These are phyloP conservation scores for Suhomyces xylopsoci DNA, from an alignment of 805 yeast genomes.

Conservation along the genomic window DNA sequence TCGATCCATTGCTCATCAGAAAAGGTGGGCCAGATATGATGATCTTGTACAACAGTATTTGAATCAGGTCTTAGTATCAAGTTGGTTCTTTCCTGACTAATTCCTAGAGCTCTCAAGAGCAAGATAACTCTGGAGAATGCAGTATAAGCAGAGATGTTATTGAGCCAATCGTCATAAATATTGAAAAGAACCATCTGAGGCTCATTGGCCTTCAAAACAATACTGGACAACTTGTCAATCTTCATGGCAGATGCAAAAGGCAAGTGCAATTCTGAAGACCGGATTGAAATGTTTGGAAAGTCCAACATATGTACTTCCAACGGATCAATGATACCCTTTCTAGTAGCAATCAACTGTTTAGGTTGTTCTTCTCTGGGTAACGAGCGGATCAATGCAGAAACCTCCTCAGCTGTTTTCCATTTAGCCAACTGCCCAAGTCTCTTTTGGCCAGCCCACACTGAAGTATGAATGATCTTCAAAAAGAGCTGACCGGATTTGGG, in stretches of 20 bases:
- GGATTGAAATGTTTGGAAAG: slow-evolving; percentile 85
- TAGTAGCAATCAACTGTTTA: slow-evolving; percentile 81
- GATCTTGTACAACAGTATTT: slow-evolving; percentile 62
- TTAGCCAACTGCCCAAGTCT: slow-evolving; percentile 89
- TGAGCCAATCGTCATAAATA: slow-evolving; percentile 92
- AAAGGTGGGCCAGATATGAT: slow-evolving; percentile 93
- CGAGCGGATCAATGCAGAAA: slow-evolving; percentile 84
- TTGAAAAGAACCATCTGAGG: slow-evolving; percentile 91
- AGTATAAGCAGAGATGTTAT: slow-evolving; percentile 78
- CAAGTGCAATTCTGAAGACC: slow-evolving; percentile 83
- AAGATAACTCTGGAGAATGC: slow-evolving; percentile 88
- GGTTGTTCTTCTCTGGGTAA: slow-evolving; percentile 94
- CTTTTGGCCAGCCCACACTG: slow-evolving; percentile 97
- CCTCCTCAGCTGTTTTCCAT: slow-evolving; percentile 99
- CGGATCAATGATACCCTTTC: slow-evolving; percentile 92
- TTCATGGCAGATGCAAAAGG: slow-evolving; percentile 88
- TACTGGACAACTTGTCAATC: slow-evolving; percentile 72
- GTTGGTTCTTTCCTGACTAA: slow-evolving; percentile 74
- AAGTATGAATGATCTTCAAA: slow-evolving; percentile 84
- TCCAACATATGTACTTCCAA: slow-evolving; percentile 95
- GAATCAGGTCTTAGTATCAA: slow-evolving; percentile 73
- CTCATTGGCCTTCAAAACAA: slow-evolving; percentile 82
- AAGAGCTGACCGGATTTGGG: slow-evolving; percentile 90
- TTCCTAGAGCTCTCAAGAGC: slow-evolving; percentile 76
- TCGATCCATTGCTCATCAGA: slow-evolving; percentile 88